Evolutionary conservation across 352 stramenopile genomes (phyloP).

Genomic region (Phytopythium montanum): DNA sequence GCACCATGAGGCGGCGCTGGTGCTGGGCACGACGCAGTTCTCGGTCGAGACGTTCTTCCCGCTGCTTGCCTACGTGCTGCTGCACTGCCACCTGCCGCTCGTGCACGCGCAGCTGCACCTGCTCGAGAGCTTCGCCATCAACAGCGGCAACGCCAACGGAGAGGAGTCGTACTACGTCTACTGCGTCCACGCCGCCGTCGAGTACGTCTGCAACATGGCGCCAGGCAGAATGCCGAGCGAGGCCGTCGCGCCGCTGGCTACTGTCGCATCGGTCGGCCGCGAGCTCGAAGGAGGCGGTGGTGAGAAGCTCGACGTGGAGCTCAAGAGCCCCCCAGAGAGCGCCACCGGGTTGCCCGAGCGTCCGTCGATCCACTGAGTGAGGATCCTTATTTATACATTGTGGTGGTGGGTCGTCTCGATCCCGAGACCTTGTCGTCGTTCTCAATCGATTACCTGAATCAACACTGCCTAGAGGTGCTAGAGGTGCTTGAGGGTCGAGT

Average conservation of each 20-base stretch:
- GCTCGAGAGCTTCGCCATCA: conserved; percentile 84
- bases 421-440: not conserved
- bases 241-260: conserved; percentile 1
- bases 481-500: not conserved
- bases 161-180: conserved; percentile 91
- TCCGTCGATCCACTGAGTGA: not conserved
- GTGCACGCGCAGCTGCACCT: conserved; percentile 81
- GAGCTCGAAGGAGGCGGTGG: not conserved
- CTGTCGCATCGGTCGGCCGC: not conserved
- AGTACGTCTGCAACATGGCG: conserved; percentile 80
- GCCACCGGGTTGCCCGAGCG: not conserved
- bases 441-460: not conserved
- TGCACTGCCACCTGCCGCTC: conserved; percentile 65
- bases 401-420: not conserved
- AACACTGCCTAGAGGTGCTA: not conserved
- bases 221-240: conserved; percentile 16
- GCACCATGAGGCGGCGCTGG: conserved; percentile 80
- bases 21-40: conserved; percentile 85
- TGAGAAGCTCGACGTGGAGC: conserved; percentile 1
- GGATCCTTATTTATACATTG: conserved; percentile 1
- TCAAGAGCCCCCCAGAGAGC: not conserved
- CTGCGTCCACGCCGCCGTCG: conserved; percentile 78
- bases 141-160: conserved; percentile 66
- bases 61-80: conserved; percentile 73
- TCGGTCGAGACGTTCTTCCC: conserved; percentile 87